Evolutionary conservation across 2,329 filamentous ascomycete genomes (phyloP), one percentile per base, ranked within the genome.

Genomic region (Monosporascus sp.): DNA sequence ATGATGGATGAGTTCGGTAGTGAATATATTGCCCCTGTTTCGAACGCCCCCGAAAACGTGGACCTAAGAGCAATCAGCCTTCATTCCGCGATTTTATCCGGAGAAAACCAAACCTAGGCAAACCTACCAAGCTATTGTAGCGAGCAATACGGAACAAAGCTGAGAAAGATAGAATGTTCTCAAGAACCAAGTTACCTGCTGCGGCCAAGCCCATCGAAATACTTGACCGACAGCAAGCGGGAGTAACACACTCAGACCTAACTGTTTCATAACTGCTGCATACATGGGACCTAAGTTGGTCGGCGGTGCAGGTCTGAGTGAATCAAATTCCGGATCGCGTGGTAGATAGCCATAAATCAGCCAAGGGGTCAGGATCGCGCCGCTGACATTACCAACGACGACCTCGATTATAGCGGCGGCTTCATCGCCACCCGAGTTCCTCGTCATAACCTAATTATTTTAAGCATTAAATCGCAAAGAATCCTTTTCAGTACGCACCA

Each of bases 331-430:
- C 5, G 69, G 68, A 9, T 70, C 70, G 6, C 68, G 68, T 2
- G 80, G 79, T 41, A 83, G 76, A 64, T 85, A 83, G 64, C 80
- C 82, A 57, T 82, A 80, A 48, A 86, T 77, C 52, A 87, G 71
- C 9, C 81, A 77, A 0, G 86, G 86, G 0, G 83, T 82, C 15
- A 90, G 63, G 64, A 90, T 88, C 0, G 85, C 79, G 1, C 86
- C 86, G 0, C 84, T 70, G 9, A 89, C 76, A 66, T 90, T 89
- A 31, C 85, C 86, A 45, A 90, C 72, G 8, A 88, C 77, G 2
- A 88, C 85, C 62, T 88, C 85, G 34, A 89, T 84, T 54, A 86
- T 75, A 48, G 81, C 81, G 0, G 83, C 80, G 3, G 81, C 81
- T 54, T 84, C 81, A 59, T 89, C 87, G 5, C 86, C 86, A 38